A percentile compares a stretch with the other conserved stretches of the same genome.
Conservation (phyloP, 139 green algal species). For the Chlamydomonas sp. region DNA sequence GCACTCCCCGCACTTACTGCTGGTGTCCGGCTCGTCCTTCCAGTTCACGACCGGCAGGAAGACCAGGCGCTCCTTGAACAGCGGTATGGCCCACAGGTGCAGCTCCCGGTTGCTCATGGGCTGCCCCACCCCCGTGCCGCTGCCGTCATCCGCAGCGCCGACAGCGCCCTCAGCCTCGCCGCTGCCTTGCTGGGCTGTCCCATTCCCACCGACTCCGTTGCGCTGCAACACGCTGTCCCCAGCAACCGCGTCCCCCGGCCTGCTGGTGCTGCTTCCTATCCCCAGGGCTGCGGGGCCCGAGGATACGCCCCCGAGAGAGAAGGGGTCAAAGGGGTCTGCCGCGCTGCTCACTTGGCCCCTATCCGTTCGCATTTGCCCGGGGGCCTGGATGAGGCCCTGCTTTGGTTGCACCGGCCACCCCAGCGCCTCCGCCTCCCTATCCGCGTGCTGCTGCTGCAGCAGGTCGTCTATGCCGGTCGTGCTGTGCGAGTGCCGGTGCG, state of each 20-base stretch:
- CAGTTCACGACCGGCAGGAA: conserved; percentile 50
- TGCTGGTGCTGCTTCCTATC: not conserved
- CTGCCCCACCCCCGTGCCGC: not conserved
- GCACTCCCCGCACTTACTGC: conserved; percentile 4
- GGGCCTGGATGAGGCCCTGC: not conserved
- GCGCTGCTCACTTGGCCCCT: not conserved
- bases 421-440: not conserved
- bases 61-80: conserved; percentile 43
- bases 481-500: not conserved
- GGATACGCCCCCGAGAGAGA: not conserved
- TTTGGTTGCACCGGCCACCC: not conserved
- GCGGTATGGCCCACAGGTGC: conserved; percentile 46
- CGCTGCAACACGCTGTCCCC: not conserved
- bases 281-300: not conserved
- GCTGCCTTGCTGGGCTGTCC: too few species aligned
- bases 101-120: conserved; percentile 15
- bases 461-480: conserved; percentile 22
- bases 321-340: not conserved
- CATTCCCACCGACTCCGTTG: too few species aligned
- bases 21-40: conserved; percentile 36
- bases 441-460: conserved; percentile 3
- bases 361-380: not conserved
- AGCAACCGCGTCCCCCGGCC: not conserved
- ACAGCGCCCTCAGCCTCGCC: not conserved
- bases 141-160: not conserved